Evolutionary conservation across 805 yeast species (phyloP), one percentile per base, ranked within the genome.

Genomic region (Candida ulmi): DNA sequence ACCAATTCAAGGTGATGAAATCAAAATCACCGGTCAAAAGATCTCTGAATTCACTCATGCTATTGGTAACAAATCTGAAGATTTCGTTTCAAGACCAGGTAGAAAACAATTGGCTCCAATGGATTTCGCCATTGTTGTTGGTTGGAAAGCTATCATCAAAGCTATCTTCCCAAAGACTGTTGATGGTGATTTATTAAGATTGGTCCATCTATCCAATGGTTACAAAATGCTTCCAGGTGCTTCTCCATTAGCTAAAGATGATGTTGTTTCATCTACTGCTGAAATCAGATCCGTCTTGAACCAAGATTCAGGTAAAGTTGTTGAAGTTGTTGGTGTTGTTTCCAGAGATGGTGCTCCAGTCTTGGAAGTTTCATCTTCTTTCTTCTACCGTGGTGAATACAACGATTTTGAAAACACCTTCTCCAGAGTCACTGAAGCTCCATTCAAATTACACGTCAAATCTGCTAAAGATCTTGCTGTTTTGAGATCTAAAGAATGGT

Each of bases 81-180:
- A 95, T 45, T 93, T 88, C 55, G 96, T 90, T 52, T 75, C 83
- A 43, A 80, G 96, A 71, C 77, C 86, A 37, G 93, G 90, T 48
- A 83, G 86, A 64, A 76, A 75, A 47, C 81, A 87, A 43, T 72
- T 80, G 53, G 99, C 98, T 36, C 99, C 99, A 57, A 91, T 93
- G 98, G 99, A 93, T 71, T 93, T 90, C 60, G 98, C 99, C 36
- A 93, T 93, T 63, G 97, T 93, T 42, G 78, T 90, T 54, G 98
- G 99, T 34, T 93, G 99, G 99, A 84, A 83, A 69, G 95, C 97
- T 37, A 91, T 93, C 61, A 91, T 93, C 71, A 88, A 85, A 71
- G 90, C 97, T n/a, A 86, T 93, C 54, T 93, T 93, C 93, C 99
- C 99, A 40, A 78, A 78, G 61, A 79, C 82, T 47, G 95, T 93